These are phyloP conservation scores for Fabrea salina DNA, from an alignment of 169 alveolate genomes.

Conservation along the genomic window DNA sequence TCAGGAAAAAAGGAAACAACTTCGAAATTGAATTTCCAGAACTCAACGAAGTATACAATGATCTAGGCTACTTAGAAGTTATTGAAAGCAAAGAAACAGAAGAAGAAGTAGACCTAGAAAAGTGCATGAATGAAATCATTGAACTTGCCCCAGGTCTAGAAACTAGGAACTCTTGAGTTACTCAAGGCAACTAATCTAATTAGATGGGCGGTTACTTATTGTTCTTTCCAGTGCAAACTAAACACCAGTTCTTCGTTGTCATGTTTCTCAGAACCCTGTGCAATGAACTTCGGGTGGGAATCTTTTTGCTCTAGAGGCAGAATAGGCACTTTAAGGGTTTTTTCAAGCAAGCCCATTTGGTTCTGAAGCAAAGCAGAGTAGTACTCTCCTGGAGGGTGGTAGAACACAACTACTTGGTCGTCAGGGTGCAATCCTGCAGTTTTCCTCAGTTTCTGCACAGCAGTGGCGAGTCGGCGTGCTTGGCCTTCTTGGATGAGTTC, in stretches of 20 bases:
- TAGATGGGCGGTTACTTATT: too few species aligned
- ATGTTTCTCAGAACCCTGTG: not conserved
- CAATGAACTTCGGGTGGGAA: not conserved
- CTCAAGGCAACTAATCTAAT: too few species aligned
- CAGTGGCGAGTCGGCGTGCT: constrained; percentile 75
- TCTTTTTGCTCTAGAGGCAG: not conserved
- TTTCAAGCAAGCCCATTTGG: not conserved
- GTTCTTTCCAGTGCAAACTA: not conserved
- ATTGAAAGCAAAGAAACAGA: too few species aligned
- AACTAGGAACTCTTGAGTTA: too few species aligned
- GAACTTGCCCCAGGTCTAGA: too few species aligned
- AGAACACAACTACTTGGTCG: constrained; percentile 3
- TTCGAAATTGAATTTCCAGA: too few species aligned
- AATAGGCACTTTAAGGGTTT: constrained; percentile 4
- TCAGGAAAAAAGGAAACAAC: too few species aligned
- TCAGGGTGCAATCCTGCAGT: constrained; percentile 10
- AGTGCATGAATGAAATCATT: too few species aligned
- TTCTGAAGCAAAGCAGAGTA: not conserved
- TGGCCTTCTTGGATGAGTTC: constrained; percentile 60
- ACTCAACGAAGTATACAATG: too few species aligned
- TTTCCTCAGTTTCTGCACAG: constrained; percentile 79
- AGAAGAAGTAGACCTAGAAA: too few species aligned
- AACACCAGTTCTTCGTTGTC: not conserved
- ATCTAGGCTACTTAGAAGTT: too few species aligned
- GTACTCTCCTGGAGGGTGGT: not conserved